Percentiles rank a stretch among this genome's conserved stretches.
Conservation (phyloP, 2,329 filamentous ascomycete genomes). For the Aureobasidium leucospermi region DNA sequence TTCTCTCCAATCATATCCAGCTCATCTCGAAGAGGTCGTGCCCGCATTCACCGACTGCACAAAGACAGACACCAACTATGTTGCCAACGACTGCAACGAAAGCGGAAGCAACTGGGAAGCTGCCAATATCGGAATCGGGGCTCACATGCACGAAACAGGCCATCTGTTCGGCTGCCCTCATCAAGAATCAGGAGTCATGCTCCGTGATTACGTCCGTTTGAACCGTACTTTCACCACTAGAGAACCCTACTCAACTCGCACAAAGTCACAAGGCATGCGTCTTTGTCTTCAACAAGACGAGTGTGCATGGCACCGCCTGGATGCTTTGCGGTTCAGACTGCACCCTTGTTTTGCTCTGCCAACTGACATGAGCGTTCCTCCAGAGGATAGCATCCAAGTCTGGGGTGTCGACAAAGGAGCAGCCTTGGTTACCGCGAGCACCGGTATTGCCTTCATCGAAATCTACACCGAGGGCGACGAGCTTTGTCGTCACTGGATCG, state of each 20-base stretch:
- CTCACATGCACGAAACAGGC: conserved; percentile 84
- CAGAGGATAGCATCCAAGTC: conserved; percentile 73
- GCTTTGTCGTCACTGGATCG: conserved; percentile 71
- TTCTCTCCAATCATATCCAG: conserved; percentile 82
- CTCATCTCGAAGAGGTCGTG: conserved; percentile 81
- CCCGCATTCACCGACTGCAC: conserved; percentile 87
- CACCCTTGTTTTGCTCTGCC: conserved; percentile 87
- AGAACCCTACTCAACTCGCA: conserved; percentile 81
- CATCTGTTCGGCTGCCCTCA: conserved; percentile 86
- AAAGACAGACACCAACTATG: conserved; percentile 68
- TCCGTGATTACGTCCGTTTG: conserved; percentile 75
- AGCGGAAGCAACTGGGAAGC: conserved; percentile 90
- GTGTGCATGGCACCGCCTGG: conserved; percentile 84
- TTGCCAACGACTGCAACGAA: conserved; percentile 81
- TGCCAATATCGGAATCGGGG: conserved; percentile 89
- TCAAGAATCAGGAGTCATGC: conserved; percentile 87
- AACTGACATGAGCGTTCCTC: conserved; percentile 54
- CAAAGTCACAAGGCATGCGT: conserved; percentile 69
- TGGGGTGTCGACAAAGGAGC: conserved; percentile 76
- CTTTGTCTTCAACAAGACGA: conserved; percentile 71
- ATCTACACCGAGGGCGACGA: conserved; percentile 74
- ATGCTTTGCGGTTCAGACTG: conserved; percentile 78
- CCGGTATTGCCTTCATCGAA: conserved; percentile 80
- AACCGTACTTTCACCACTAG: conserved; percentile 75
- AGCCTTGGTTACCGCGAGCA: conserved; percentile 67